phyloP scores from a whole-genome alignment of 352 stramenopile genomes.

The Phytopythium boreale region DNA sequence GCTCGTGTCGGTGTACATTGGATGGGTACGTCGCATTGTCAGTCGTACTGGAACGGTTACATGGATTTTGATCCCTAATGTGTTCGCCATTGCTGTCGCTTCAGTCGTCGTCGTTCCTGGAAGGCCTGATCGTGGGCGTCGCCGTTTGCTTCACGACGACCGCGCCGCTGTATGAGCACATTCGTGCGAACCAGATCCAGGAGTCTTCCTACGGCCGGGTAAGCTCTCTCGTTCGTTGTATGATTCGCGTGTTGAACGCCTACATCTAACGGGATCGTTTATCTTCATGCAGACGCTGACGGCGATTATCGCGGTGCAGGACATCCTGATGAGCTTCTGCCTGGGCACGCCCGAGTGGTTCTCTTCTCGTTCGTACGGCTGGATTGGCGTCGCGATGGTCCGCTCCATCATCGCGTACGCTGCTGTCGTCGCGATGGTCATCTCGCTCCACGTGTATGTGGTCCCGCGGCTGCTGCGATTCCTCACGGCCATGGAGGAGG shows the following conservation, averaged over 20 bases:
- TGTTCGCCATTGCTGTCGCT: neutral
- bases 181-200: conserved; percentile 76
- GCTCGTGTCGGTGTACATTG: conserved; percentile 65
- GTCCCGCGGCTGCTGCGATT: conserved; percentile 70
- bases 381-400: conserved; percentile 67
- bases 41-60: neutral
- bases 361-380: conserved; percentile 61
- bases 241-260: neutral
- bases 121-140: conserved; percentile 76
- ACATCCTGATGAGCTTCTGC: conserved; percentile 86
- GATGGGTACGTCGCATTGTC: conserved; percentile 40
- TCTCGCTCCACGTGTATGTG: conserved; percentile 70
- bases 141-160: conserved; percentile 84
- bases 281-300: conserved; percentile 54
- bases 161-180: conserved; percentile 78
- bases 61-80: neutral
- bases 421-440: conserved; percentile 60
- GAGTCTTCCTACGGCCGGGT: conserved; percentile 78
- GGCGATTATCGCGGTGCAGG: conserved; percentile 83
- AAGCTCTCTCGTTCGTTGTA: neutral
- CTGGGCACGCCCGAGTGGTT: conserved; percentile 85
- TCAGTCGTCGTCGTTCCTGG: conserved; percentile 61
- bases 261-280: neutral
- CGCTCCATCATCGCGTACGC: conserved; percentile 70
- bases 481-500: conserved; percentile 73